phyloP scores from a whole-genome alignment of 108 stramenopile genomes.

The Skeletonema tropicum region DNA sequence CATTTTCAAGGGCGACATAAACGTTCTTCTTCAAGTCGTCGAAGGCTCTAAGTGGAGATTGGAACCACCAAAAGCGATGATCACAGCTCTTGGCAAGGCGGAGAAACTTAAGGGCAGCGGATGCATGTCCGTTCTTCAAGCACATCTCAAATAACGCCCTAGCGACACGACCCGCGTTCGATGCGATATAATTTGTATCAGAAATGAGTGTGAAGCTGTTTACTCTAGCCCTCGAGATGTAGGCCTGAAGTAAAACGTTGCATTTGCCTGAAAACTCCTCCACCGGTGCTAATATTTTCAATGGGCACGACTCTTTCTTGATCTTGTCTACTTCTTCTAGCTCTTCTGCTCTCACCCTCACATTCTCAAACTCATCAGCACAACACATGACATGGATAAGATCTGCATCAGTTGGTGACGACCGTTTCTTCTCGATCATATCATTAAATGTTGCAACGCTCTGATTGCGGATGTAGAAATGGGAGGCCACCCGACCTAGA shows the following conservation, averaged over 20 bases:
- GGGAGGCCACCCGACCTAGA: slow-evolving; percentile 95
- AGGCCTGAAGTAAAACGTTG: slow-evolving; percentile 92
- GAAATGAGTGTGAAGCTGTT: slow-evolving; percentile 93
- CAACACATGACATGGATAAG: slow-evolving; percentile 86
- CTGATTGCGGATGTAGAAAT: slow-evolving; percentile 97
- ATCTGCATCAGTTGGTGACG: slow-evolving; percentile 77
- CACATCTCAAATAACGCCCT: slow-evolving; percentile 98
- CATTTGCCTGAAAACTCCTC: slow-evolving; percentile 91
- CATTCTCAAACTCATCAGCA: slow-evolving; percentile 95
- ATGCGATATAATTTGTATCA: slow-evolving; percentile 97
- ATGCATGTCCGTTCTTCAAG: slow-evolving; percentile 66
- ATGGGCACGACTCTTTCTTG: slow-evolving; percentile 58
- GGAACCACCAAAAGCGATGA: slow-evolving; percentile 95
- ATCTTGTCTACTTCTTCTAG: slow-evolving; percentile 80
- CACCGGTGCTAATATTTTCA: slow-evolving; percentile 54
- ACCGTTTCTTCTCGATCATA: slow-evolving; percentile 51
- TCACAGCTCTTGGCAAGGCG: slow-evolving; percentile 94
- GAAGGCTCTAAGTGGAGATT: slow-evolving; percentile 93
- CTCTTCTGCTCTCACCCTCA: slow-evolving; percentile 96
- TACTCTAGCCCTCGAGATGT: slow-evolving; percentile 76
- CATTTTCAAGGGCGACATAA: slow-evolving; percentile 79
- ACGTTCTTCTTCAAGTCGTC: slow-evolving; percentile 77
- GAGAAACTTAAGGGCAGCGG: slow-evolving; percentile 84
- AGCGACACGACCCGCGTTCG: slow-evolving; percentile 95
- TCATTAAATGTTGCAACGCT: slow-evolving; percentile 95